Evolutionary conservation across 2,329 filamentous ascomycete genomes (phyloP).

Genomic region (Endothia cerciana): DNA sequence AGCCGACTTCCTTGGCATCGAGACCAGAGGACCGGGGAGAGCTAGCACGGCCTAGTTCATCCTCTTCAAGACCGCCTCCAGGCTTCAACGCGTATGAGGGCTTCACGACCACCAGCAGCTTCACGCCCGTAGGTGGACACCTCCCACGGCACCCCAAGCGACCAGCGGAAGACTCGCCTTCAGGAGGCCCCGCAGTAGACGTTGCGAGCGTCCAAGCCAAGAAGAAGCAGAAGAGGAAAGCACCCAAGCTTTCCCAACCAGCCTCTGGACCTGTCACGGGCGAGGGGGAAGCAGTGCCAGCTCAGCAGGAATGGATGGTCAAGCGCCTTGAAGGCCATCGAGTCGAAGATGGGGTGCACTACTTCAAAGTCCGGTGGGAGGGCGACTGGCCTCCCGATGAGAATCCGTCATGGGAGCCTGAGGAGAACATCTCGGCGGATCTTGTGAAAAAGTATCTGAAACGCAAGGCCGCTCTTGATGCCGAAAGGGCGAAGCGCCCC

Average conservation of each 20-base stretch:
- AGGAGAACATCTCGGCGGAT: constrained; percentile 49
- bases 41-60: neutral
- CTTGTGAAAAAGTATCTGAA: constrained; percentile 49
- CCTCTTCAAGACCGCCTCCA: neutral
- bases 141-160: constrained; percentile 17
- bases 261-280: constrained; percentile 33
- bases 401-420: constrained; percentile 63
- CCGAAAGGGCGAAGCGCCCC: neutral
- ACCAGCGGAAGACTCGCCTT: neutral
- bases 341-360: constrained; percentile 45
- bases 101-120: constrained; percentile 29
- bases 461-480: constrained; percentile 32
- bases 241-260: neutral
- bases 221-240: constrained; percentile 19
- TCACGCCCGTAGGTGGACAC: constrained; percentile 36
- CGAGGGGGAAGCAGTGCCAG: constrained; percentile 33
- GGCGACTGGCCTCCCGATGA: constrained; percentile 60
- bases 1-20: neutral
- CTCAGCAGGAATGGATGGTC: constrained; percentile 46
- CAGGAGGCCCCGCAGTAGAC: neutral
- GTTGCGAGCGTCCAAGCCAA: neutral
- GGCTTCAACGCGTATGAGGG: neutral
- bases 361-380: constrained; percentile 59
- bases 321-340: constrained; percentile 49
- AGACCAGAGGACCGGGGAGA: neutral